A percentile compares a stretch with the other conserved stretches of the same genome.
phyloP scores from a whole-genome alignment of 305 asterid species.

The Fraxinus platypoda region DNA sequence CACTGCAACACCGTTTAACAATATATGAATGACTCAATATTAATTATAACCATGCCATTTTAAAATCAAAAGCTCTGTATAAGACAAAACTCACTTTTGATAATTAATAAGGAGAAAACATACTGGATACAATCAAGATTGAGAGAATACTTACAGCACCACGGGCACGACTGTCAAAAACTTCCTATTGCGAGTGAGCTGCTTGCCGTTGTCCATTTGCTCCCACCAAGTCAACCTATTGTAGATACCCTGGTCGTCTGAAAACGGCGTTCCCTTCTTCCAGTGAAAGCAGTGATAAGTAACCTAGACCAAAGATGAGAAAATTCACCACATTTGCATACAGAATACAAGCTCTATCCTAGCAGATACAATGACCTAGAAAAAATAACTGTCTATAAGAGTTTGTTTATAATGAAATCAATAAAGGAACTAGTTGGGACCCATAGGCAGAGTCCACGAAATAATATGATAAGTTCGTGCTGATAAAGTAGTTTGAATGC shows the following conservation, averaged over 20 bases:
- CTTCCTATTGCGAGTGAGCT: constrained; percentile 41
- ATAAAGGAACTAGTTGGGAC: background rate
- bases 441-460: background rate
- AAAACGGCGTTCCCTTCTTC: constrained; percentile 38
- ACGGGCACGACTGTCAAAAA: constrained; percentile 36
- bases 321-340: background rate
- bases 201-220: constrained; percentile 40
- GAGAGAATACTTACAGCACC: constrained; percentile 33
- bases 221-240: constrained; percentile 43
- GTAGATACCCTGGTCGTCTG: constrained; percentile 38
- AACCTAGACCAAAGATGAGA: constrained; percentile 17
- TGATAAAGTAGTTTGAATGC: background rate
- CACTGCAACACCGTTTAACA: background rate
- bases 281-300: constrained; percentile 28
- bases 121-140: background rate
- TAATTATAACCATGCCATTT: background rate
- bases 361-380: background rate
- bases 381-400: background rate
- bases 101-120: background rate
- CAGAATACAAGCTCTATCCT: background rate
- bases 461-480: background rate
- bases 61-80: background rate
- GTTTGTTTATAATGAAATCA: background rate
- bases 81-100: background rate
- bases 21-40: background rate